phyloP scores from a whole-genome alignment of 83 land plant species.

The Larix sibirica region DNA sequence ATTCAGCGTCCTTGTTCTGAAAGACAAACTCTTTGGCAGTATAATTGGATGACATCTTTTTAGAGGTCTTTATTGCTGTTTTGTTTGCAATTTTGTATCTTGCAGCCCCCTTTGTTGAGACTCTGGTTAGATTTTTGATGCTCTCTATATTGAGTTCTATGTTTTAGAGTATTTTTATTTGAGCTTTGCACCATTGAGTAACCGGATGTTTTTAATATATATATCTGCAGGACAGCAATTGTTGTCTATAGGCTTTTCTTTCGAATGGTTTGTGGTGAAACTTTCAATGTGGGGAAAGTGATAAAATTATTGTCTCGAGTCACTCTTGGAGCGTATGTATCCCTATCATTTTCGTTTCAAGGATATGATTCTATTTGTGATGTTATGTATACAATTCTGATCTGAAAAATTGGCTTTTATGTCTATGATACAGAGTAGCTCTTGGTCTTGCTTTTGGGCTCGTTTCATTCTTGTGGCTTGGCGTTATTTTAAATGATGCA shows the following conservation, averaged over 20 bases:
- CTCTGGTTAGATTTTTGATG: not conserved
- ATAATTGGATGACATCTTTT: not conserved
- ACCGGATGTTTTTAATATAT: not conserved
- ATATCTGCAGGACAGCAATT: slow-evolving; percentile 89
- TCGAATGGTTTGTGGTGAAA: slow-evolving; percentile 76
- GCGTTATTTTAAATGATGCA: slow-evolving; percentile 94
- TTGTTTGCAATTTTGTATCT: not conserved
- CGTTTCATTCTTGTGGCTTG: slow-evolving; percentile 85
- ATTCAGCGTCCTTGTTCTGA: not conserved
- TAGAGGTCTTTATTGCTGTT: not conserved
- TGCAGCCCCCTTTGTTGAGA: not conserved
- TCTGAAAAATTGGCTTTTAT: not conserved
- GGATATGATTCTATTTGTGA: not conserved
- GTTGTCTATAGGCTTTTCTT: slow-evolving; percentile 89
- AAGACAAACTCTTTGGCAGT: too few species aligned
- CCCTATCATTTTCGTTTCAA: not conserved
- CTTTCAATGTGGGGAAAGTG: slow-evolving; percentile 60
- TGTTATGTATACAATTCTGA: not conserved
- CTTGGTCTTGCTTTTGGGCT: slow-evolving; percentile 89
- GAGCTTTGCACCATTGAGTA: not conserved
- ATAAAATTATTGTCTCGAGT: slow-evolving; percentile 68
- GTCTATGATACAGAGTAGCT: slow-evolving; percentile 65
- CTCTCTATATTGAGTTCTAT: not conserved
- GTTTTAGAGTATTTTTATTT: not conserved
- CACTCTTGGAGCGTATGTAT: slow-evolving; percentile 91